These are phyloP conservation scores for Teunomyces aglyptinius DNA, from an alignment of 805 yeast species.

Conservation along the genomic window DNA sequence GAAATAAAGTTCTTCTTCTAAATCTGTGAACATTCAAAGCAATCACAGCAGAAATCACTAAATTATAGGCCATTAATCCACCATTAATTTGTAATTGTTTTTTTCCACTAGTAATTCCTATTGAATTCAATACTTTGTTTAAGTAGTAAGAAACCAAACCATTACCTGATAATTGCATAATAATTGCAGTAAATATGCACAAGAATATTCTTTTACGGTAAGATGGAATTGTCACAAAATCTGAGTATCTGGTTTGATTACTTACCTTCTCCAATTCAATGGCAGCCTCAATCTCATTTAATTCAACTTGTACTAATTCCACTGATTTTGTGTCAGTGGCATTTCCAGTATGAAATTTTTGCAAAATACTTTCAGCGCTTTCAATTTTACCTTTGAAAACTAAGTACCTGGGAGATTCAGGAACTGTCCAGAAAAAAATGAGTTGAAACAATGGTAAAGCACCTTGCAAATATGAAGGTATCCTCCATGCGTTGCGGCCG, in stretches of 20 bases:
- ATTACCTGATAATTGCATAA: slow-evolving; percentile 51
- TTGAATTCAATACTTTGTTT: slow-evolving; percentile 46
- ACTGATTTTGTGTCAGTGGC: slow-evolving; percentile 21
- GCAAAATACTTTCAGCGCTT: slow-evolving; percentile 29
- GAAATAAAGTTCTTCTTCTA: slow-evolving; percentile 35
- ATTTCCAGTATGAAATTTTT: slow-evolving; percentile 40
- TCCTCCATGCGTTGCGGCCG: slow-evolving; percentile 48
- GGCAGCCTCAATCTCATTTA: slow-evolving; percentile 23
- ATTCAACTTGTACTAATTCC: slow-evolving; percentile 19
- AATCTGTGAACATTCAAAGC: slow-evolving; percentile 17
- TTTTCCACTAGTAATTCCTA: slow-evolving; percentile 47
- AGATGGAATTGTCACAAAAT: slow-evolving; percentile 36
- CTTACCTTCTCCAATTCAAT: slow-evolving; percentile 39
- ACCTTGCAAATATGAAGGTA: slow-evolving; percentile 54
- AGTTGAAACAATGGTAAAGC: slow-evolving; percentile 44
- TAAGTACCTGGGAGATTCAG: slow-evolving; percentile 37
- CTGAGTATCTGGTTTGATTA: slow-evolving; percentile 33
- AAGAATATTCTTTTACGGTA: slow-evolving; percentile 44
- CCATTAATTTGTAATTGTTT: slow-evolving; percentile 50
- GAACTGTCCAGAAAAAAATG: slow-evolving; percentile 34
- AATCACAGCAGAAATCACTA: slow-evolving; percentile 24
- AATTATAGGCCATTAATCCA: slow-evolving; percentile 47
- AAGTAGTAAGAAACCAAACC: slow-evolving; percentile 52
- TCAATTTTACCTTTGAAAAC: slow-evolving; percentile 20
- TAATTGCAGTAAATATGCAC: slow-evolving; percentile 28